These are phyloP conservation scores for Rhizoclosmatium sp. DNA, from an alignment of 192 early-diverging fungal genomes.

Conservation along the genomic window DNA sequence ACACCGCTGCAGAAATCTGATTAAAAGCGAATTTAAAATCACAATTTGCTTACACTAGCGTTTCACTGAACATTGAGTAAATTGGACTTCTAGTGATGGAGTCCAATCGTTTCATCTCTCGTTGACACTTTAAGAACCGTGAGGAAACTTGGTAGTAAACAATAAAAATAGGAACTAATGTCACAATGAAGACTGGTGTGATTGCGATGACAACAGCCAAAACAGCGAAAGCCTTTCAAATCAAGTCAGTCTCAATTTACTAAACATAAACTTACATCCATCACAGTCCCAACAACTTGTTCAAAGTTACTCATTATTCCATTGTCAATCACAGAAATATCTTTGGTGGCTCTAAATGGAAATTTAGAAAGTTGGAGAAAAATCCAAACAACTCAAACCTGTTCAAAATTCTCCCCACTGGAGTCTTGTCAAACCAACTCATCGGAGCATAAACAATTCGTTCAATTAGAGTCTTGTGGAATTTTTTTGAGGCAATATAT, in stretches of 20 bases:
- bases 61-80: conserved; percentile 84
- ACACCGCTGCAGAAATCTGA: conserved; percentile 37
- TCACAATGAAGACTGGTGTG: conserved; percentile 73
- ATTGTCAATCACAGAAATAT: conserved; percentile 86
- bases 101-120: conserved; percentile 91
- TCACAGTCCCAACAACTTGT: conserved; percentile 21
- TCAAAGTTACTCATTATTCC: conserved; percentile 31
- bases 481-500: conserved; percentile 37
- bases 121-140: conserved; percentile 79
- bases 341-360: conserved; percentile 70
- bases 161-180: conserved; percentile 65
- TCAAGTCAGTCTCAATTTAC: background rate
- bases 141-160: conserved; percentile 71
- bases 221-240: conserved; percentile 31
- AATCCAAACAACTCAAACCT: conserved; percentile 56
- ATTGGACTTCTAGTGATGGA: conserved; percentile 78
- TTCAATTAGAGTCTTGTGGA: conserved; percentile 51
- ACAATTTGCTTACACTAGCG: conserved; percentile 38
- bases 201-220: conserved; percentile 48
- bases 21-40: background rate
- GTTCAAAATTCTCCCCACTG: conserved; percentile 34
- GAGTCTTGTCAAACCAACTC: conserved; percentile 59
- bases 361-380: conserved; percentile 44
- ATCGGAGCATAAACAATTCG: conserved; percentile 51
- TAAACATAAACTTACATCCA: conserved; percentile 25